Evolutionary conservation across 176 grass and related monocot genomes (phyloP).

Genomic region (Aechmea fasciata): DNA sequence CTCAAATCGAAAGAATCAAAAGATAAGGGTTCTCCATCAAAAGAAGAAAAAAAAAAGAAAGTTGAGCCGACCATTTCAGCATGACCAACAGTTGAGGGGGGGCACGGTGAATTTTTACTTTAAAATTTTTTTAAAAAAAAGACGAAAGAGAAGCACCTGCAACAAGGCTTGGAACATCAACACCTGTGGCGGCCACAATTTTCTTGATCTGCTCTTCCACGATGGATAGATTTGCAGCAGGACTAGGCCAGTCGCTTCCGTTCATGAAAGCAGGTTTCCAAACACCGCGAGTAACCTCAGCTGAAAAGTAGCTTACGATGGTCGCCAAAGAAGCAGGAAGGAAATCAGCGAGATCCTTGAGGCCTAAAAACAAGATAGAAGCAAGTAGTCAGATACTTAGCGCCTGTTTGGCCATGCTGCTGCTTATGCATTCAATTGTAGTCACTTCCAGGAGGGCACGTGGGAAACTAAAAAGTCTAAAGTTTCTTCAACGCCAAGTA

Average conservation of each 20-base stretch:
- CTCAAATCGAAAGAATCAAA: too few species aligned
- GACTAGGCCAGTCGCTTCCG: constrained; percentile 98
- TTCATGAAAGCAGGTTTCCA: constrained; percentile 98
- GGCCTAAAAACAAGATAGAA: constrained; percentile 44
- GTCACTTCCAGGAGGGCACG: too few species aligned
- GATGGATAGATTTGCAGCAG: constrained; percentile 67
- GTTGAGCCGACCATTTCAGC: too few species aligned
- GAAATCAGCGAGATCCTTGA: constrained; percentile 87
- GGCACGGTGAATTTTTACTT: too few species aligned
- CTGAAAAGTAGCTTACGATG: constrained; percentile 95
- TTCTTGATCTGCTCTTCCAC: constrained; percentile 96
- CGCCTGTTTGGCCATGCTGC: too few species aligned
- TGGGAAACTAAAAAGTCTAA: too few species aligned
- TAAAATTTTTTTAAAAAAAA: neutral
- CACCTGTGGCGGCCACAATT: constrained; percentile 82
- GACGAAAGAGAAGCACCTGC: constrained; percentile 52
- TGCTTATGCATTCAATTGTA: too few species aligned
- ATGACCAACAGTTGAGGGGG: too few species aligned
- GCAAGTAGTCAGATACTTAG: neutral
- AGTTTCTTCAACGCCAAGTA: too few species aligned
- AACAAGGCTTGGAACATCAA: constrained; percentile 85
- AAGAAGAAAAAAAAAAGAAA: too few species aligned
- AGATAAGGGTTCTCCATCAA: too few species aligned
- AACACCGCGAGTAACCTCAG: constrained; percentile 90
- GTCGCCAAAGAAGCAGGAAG: constrained; percentile 80